phyloP scores from a whole-genome alignment of 176 grass and related monocot genomes.

The Triticum urartu region DNA sequence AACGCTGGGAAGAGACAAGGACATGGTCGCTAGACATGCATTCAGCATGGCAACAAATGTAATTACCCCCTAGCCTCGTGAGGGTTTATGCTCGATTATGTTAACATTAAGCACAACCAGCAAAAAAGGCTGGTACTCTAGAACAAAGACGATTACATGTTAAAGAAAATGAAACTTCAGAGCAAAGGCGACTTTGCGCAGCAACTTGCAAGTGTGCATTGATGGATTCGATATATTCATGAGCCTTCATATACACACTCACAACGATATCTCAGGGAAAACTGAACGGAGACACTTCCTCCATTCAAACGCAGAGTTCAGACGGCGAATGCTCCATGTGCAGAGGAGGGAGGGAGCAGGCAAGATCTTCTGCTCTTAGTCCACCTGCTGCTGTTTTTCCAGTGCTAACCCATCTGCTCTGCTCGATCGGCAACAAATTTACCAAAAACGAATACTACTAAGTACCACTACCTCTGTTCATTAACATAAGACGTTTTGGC shows the following conservation, averaged over 20 bases:
- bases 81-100: too few relatives aligned
- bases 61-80: too few relatives aligned
- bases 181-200: neutral
- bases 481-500: too few relatives aligned
- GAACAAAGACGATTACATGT: neutral
- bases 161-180: neutral
- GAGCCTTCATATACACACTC: neutral
- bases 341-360: too few relatives aligned
- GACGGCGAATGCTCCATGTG: neutral
- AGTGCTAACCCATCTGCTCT: neutral
- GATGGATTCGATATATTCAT: neutral
- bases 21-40: too few relatives aligned
- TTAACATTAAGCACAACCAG: neutral
- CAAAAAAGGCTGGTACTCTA: neutral
- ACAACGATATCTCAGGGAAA: neutral
- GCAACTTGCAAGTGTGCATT: neutral
- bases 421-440: neutral
- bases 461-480: neutral
- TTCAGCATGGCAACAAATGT: too few relatives aligned
- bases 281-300: neutral
- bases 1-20: too few relatives aligned
- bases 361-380: neutral
- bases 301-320: neutral
- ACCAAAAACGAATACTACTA: neutral
- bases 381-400: neutral